Evolutionary conservation across 1,284 basidiomycete genomes (phyloP).

Genomic region (Moesziomyces sp.): DNA sequence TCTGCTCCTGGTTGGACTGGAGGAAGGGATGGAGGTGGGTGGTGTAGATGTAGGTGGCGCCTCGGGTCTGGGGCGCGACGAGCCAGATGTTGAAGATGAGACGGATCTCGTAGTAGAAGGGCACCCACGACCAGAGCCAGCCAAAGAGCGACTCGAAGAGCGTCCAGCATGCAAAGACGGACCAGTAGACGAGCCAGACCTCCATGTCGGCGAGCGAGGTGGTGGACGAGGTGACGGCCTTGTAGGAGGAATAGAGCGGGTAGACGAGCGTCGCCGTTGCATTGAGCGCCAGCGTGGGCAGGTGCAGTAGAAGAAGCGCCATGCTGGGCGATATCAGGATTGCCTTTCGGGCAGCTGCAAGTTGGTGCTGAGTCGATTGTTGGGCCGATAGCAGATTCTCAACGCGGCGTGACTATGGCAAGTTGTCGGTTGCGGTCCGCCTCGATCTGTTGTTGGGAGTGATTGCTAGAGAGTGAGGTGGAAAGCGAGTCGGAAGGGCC

Average conservation of each 20-base stretch:
- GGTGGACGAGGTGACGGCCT: slow-evolving; percentile 45
- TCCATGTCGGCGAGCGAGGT: slow-evolving; percentile 61
- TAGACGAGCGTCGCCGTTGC: slow-evolving; percentile 50
- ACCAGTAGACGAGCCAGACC: slow-evolving; percentile 64
- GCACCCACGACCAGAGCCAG: slow-evolving; percentile 63
- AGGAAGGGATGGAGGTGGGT: slow-evolving; percentile 83
- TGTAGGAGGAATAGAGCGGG: slow-evolving; percentile 61
- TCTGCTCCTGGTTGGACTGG: slow-evolving; percentile 78
- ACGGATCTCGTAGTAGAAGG: slow-evolving; percentile 57
- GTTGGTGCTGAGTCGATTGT: no score
- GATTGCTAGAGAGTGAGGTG: no score
- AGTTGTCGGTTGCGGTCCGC: no score
- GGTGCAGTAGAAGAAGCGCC: slow-evolving; percentile 51
- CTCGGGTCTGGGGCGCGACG: slow-evolving; percentile 68
- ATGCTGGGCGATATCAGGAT: slow-evolving; percentile 15
- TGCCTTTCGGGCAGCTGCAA: no score
- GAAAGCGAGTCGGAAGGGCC: no score
- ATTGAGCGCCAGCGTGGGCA: slow-evolving; percentile 51
- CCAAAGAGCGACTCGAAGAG: slow-evolving; percentile 53
- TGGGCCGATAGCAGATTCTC: no score
- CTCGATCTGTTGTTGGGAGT: no score
- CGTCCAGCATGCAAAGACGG: slow-evolving; percentile 50
- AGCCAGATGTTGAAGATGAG: slow-evolving; percentile 63
- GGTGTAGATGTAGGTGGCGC: slow-evolving; percentile 82
- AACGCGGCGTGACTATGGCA: no score